Base-by-base conservation (phyloP, 164 flowering plant genomes). In the Warburgia ugandensis region DNA sequence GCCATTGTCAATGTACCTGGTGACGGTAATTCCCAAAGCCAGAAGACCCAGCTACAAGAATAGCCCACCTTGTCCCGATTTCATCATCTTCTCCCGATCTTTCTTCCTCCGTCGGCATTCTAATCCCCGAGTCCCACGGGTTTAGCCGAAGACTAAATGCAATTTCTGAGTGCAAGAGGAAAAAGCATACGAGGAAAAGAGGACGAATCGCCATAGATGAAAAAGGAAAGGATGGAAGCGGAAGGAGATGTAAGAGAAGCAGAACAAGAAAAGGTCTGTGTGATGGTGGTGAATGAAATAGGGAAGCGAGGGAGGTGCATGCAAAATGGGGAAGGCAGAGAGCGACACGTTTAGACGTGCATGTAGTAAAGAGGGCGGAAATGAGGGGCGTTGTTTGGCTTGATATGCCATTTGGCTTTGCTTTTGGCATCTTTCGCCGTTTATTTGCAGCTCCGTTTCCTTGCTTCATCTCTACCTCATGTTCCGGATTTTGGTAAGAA, bases 41-140 rank as follows among this genome's bases (percentile, higher is more conserved):
- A 7, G 55, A 60, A 1, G 97, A 90, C 23, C 97, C 96, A 27
- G 97, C 96, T 1, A 90, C 89, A 9, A 86, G 87, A 66, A 90
- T 84, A 7, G 92, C 97, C 97, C 97, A 90, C 55, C 75, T 68
- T 0, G 89, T 81, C 22, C 87, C 86, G 2, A 35, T 30, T 26
- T 62, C 68, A 13, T 68, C 62, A 0, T 28, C 68, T 16, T 60
- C 66, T 3, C 48, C 63, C 29, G 58, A 4, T 11, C 60, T 68
- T 1, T 30, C 64, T 5, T 45, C 25, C 44, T 79, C 77, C 10
- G 73, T 48, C 6, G 87, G 85, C 74, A 74, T 56, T 47, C 66
- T 62, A 36, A 83, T 72, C 19, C 38, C 46, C 5, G 70, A 37
- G 6, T 76, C 84, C 74, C 75, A 75, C 29, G 54, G 64, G 35